A percentile compares a stretch with the other conserved stretches of the same genome.
phyloP scores from a whole-genome alignment of 129 eudicot species.

The Chrysanthemum seticuspe region DNA sequence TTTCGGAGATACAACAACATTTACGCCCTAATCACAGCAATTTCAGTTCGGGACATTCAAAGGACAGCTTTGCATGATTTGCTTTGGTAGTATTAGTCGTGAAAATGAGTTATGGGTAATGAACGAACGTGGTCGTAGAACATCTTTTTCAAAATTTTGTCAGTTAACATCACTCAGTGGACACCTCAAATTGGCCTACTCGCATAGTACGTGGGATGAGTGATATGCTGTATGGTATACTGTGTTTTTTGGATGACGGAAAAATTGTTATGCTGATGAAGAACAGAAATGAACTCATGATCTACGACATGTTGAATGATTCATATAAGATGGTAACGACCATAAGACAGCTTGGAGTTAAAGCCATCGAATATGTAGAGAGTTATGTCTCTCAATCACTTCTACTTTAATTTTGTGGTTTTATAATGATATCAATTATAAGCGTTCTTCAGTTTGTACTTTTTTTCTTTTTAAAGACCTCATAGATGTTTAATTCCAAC shows the following conservation, averaged over 20 bases:
- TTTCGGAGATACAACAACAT: constrained; percentile 7
- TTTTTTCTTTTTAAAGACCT: no score
- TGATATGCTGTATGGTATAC: no score
- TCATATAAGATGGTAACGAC: background rate
- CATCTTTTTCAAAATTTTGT: background rate
- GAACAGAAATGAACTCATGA: background rate
- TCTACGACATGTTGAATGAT: background rate
- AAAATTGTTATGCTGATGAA: background rate
- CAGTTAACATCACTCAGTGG: no score
- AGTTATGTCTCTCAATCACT: no score
- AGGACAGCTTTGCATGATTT: background rate
- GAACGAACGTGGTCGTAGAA: background rate
- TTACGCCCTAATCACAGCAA: background rate
- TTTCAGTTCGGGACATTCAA: background rate
- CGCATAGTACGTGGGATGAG: no score
- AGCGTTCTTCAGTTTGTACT: no score
- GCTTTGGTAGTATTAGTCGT: background rate
- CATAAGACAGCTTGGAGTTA: no score
- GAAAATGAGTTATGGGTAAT: background rate
- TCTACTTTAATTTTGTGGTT: no score
- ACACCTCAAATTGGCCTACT: no score
- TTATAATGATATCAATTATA: no score
- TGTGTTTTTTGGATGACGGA: background rate
- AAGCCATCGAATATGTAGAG: no score
- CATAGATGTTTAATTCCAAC: no score